Conservation (phyloP, 1,139 yeast genomes). For the Petasospora rhodanensis region DNA sequence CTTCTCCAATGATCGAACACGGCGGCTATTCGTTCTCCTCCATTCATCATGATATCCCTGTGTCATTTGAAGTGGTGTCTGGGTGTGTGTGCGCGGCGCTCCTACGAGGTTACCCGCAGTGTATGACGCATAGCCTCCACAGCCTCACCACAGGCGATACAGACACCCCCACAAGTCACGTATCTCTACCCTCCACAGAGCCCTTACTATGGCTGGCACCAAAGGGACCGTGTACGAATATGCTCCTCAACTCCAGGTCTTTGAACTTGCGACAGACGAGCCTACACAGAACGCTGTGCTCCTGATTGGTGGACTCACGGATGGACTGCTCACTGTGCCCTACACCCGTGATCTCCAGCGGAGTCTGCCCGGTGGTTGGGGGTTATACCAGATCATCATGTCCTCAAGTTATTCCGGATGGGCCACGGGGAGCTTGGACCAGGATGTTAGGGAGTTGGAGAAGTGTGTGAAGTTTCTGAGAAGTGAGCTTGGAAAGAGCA, state of each 20-base stretch:
- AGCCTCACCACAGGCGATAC: no score
- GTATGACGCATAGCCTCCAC: no score
- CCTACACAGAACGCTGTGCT: constrained; percentile 37
- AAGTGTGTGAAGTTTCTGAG: constrained; percentile 29
- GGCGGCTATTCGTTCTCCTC: no score
- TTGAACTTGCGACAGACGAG: constrained; percentile 26
- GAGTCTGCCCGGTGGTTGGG: constrained; percentile 47
- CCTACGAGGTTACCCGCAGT: no score
- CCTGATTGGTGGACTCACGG: constrained; percentile 74
- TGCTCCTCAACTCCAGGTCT: constrained; percentile 24
- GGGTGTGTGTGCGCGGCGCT: no score
- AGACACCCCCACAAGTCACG: no score
- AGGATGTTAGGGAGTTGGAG: constrained; percentile 59
- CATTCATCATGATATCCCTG: no score
- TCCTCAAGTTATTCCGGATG: constrained; percentile 68
- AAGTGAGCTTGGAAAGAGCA: constrained; percentile 35
- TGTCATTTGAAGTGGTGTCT: no score
- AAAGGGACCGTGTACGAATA: constrained; percentile 18
- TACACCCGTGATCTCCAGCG: constrained; percentile 52
- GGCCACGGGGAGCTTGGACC: constrained; percentile 63
- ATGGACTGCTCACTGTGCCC: constrained; percentile 73
- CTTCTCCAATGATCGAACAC: no score
- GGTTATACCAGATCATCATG: constrained; percentile 57
- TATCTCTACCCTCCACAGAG: no score
- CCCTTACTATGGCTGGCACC: no score